phyloP scores from a whole-genome alignment of 2,329 filamentous ascomycete genomes.

The Verticillium dahliae region DNA sequence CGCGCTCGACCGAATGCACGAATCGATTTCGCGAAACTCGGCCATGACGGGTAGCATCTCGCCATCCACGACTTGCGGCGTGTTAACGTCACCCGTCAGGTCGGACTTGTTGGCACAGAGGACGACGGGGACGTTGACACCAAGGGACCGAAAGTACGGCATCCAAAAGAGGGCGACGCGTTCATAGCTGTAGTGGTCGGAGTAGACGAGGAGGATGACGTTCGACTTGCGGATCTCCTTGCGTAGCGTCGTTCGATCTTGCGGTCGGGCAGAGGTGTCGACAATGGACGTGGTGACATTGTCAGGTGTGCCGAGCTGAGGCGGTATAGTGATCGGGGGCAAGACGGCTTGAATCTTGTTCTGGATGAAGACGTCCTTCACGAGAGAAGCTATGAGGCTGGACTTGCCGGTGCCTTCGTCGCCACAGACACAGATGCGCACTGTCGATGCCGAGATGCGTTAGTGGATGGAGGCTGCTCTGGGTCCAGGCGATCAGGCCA shows the following conservation, averaged over 20 bases:
- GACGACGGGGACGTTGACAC: constrained; percentile 97
- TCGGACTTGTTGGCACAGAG: constrained; percentile 98
- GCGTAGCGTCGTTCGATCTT: constrained; percentile 82
- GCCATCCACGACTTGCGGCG: constrained; percentile 83
- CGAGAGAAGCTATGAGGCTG: constrained; percentile 86
- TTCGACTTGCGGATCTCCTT: constrained; percentile 96
- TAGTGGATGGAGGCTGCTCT: background rate
- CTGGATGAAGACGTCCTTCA: constrained; percentile 94
- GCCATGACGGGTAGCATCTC: constrained; percentile 98
- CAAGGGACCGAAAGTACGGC: constrained; percentile 92
- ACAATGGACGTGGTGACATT: constrained; percentile 97
- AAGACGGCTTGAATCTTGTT: constrained; percentile 93
- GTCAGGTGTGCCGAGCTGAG: constrained; percentile 85
- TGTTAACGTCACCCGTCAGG: constrained; percentile 65
- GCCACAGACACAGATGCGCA: constrained; percentile 92
- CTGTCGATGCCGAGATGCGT: constrained; percentile 25
- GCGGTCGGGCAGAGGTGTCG: constrained; percentile 91
- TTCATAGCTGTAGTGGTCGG: constrained; percentile 98
- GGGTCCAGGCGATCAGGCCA: background rate
- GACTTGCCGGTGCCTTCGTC: constrained; percentile 91
- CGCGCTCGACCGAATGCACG: constrained; percentile 90
- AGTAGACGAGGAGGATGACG: constrained; percentile 93
- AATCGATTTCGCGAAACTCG: constrained; percentile 98
- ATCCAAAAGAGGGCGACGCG: constrained; percentile 96
- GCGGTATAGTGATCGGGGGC: constrained; percentile 90